Base-by-base conservation (phyloP, 2,329 filamentous ascomycete genomes). In the Arthrocladium fulminans region DNA sequence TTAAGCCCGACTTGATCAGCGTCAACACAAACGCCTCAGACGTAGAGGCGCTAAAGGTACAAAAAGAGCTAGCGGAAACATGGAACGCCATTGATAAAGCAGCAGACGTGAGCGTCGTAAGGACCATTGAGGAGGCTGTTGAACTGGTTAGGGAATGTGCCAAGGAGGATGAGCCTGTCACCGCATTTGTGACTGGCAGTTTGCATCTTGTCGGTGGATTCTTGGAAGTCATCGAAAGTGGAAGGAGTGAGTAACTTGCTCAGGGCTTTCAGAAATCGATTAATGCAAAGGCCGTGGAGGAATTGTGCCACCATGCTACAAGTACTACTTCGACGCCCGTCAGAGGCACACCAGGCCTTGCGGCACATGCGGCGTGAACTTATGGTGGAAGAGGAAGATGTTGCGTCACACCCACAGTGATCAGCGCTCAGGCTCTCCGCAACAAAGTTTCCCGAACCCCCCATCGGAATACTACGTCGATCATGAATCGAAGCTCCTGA, bases 161-260 rank as follows among this genome's bases (percentile, higher is more conserved):
- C 55, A 24, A 63, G 60, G 47, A 64, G 65, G 60, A 51, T 24
- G 59, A 54, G 20, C 59, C 61, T n/a, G 71, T 80, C 13, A 77
- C 80, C 62, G 79, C 83, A 0, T 68, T 95, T 47, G 81, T 87
- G 8, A 94, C 88, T 12, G 88, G 88, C 2, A 94, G 87, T 63
- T 68, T 94, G 60, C 84, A 94, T 71, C 73, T 95, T 32, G 87
- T 89, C 1, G 88, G 88, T 6, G 86, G 84, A 9, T 71, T 88
- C 39, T 69, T 94, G 45, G 82, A 85, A 63, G 80, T 85, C 1
- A 65, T 94, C 50, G 86, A 85, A 27, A 51, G 25, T 44, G 41
- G 13, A 30, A 29, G 19, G 25, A 15, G 32, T 35, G 32, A n/a
- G n/a, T 35, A 35, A n/a, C 5, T 35, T 15, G 6, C n/a, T n/a